A percentile compares a stretch with the other conserved stretches of the same genome.
phyloP scores from a whole-genome alignment of 768 basidiomycete species.

The Grammothele lineata region DNA sequence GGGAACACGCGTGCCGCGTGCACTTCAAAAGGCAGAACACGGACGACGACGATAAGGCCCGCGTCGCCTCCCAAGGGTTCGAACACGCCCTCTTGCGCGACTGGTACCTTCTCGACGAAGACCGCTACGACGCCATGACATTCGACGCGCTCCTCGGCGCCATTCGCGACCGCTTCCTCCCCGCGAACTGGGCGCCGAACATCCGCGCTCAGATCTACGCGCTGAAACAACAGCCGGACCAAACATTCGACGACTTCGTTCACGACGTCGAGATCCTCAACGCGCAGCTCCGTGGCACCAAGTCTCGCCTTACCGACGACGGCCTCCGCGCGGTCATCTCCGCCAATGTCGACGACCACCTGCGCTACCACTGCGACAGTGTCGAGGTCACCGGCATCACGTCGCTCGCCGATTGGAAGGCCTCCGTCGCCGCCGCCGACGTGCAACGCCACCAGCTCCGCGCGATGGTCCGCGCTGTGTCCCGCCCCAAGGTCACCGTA shows the following conservation, averaged over 20 bases:
- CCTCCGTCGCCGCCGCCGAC: background rate
- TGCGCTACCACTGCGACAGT: background rate
- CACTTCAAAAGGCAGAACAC: background rate
- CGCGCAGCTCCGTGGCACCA: background rate
- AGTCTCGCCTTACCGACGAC: background rate
- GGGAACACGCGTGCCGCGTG: background rate
- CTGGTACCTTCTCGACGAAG: background rate
- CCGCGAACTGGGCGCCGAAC: slow-evolving; percentile 5
- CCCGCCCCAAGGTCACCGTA: too few species aligned
- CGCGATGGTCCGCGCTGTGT: too few species aligned
- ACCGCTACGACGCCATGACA: background rate
- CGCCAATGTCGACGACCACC: background rate
- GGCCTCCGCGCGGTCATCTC: background rate
- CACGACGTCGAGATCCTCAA: background rate
- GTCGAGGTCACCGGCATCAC: background rate
- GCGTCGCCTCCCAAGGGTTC: background rate
- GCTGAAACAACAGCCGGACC: background rate
- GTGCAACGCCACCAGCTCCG: too few species aligned
- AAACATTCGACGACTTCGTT: background rate
- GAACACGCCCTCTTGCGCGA: background rate
- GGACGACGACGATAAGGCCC: background rate
- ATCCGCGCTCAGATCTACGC: background rate
- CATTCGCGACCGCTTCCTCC: background rate
- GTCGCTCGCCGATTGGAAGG: background rate
- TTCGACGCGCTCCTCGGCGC: background rate